Base-by-base conservation (phyloP, 257 asterid genomes). In the Ligustrum vulgare region DNA sequence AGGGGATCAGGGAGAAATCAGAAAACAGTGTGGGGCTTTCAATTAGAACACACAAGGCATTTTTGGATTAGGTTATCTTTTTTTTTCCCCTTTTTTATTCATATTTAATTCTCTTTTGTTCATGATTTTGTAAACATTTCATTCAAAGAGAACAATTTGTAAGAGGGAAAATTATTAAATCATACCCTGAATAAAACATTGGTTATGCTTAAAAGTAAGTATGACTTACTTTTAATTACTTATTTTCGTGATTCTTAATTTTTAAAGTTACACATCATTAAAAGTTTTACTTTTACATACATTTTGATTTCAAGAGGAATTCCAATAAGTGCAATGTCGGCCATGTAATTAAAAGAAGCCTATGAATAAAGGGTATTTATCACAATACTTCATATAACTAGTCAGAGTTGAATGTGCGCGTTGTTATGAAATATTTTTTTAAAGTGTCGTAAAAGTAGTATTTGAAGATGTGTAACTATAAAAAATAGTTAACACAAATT, bases 1-100 rank as follows among this genome's bases (percentile, higher is more conserved):
- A 0, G 93, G 93, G 35, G 58, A 86, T 49, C 79, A 84, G 54
- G 93, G 93, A 65, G 85, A 91, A 63, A 80, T 91, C 80, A 83
- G 93, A 86, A 87, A 70, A 79, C 88, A 87, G 58, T 91, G 95
- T 23, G 5, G 67, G 33, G 16, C 33, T 22, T 8, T 22, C 34
- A 23, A 18, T 51, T 8, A 5, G 62, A 51, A 60, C 16, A 3
- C 16, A 2, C 33, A 6, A 23, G 34, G 34, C 67, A 9, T 60
- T 60, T 60, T 60, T 1, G 31, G 67, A 22, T 60, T 23, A 34
- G 34, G 11, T 54, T 20, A 1, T 54, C 2, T 54, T 5, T 6
- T 6, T 54, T 9, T 5, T 60, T 60, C 2, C 0, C 5, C 31
- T 23, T 32, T 60, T 39, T 39, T 39, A 39, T 39, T 39, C 13